These are phyloP conservation scores for Xerocomellus amylosporus DNA, from an alignment of 768 basidiomycete species.

Conservation along the genomic window DNA sequence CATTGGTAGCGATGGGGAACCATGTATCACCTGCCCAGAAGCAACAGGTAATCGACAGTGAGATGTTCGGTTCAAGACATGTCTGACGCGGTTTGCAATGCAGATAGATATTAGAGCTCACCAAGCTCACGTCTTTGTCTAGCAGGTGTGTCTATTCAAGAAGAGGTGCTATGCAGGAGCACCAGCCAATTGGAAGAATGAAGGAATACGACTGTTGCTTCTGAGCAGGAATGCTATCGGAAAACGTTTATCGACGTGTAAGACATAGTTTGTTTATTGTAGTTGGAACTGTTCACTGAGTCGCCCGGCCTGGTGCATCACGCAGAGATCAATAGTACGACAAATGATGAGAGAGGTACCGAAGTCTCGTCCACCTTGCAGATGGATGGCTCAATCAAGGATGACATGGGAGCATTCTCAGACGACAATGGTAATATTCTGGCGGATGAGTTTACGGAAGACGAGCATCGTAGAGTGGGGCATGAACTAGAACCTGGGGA, in stretches of 20 bases:
- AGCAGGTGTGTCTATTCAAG: slow-evolving; percentile 21
- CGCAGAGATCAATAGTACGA: slow-evolving; percentile 33
- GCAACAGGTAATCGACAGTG: slow-evolving; percentile 57
- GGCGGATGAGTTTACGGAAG: slow-evolving; percentile 77
- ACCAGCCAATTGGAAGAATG: slow-evolving; percentile 66
- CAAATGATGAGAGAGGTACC: slow-evolving; percentile 37
- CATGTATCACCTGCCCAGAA: slow-evolving; percentile 64
- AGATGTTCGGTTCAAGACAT: background rate
- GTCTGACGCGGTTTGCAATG: background rate
- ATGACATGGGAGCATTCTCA: slow-evolving; percentile 7
- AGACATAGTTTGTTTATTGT: background rate
- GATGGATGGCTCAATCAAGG: slow-evolving; percentile 15
- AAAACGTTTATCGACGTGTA: slow-evolving; percentile 75
- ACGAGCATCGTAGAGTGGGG: slow-evolving; percentile 83
- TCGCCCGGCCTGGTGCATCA: slow-evolving; percentile 35
- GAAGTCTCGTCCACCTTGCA: slow-evolving; percentile 45
- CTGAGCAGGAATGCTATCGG: slow-evolving; percentile 69
- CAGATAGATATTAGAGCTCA: slow-evolving; percentile 68
- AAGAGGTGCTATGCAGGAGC: slow-evolving; percentile 54
- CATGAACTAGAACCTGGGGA: slow-evolving; percentile 89
- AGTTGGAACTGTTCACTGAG: slow-evolving; percentile 64
- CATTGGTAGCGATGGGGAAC: slow-evolving; percentile 64
- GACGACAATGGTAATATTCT: slow-evolving; percentile 41
- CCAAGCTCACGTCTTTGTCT: slow-evolving; percentile 33
- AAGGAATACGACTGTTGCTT: slow-evolving; percentile 62